phyloP scores from a whole-genome alignment of 1,284 basidiomycete species.

The Pseudozyma thailandica region DNA sequence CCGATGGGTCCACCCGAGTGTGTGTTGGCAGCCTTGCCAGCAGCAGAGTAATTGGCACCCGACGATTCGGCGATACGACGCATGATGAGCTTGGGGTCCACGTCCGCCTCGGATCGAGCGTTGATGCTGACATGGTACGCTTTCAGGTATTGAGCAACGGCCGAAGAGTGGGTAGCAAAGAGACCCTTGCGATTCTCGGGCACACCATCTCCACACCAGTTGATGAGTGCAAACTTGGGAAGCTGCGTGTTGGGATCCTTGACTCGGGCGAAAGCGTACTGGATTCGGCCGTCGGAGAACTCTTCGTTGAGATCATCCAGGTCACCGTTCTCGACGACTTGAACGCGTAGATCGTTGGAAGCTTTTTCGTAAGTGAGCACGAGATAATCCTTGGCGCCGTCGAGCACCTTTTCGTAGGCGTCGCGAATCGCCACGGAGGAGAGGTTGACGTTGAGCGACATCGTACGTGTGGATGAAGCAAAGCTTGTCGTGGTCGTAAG shows the following conservation, averaged over 20 bases:
- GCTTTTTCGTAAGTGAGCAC: constrained; percentile 86
- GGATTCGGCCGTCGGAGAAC: constrained; percentile 92
- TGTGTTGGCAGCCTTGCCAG: constrained; percentile 62
- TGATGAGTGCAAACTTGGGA: constrained; percentile 87
- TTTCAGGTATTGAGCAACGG: constrained; percentile 83
- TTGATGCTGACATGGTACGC: constrained; percentile 87
- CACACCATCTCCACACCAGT: constrained; percentile 88
- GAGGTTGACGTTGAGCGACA: constrained; percentile 73
- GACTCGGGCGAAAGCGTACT: constrained; percentile 91
- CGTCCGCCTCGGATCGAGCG: constrained; percentile 84
- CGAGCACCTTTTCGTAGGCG: constrained; percentile 66
- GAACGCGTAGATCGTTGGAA: constrained; percentile 89
- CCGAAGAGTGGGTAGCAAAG: constrained; percentile 84
- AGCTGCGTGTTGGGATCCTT: constrained; percentile 88
- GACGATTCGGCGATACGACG: constrained; percentile 87
- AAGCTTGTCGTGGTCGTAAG: not conserved
- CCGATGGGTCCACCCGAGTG: constrained; percentile 59
- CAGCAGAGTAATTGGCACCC: constrained; percentile 85
- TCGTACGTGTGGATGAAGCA: constrained; percentile 14
- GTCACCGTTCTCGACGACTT: constrained; percentile 75
- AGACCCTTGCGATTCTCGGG: constrained; percentile 91
- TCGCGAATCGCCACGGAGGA: constrained; percentile 75
- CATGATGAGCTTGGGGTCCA: constrained; percentile 71
- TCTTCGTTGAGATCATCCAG: constrained; percentile 92
- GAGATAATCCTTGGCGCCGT: constrained; percentile 80